These are phyloP conservation scores for Myriosclerotinia scirpicola DNA, from an alignment of 2,329 filamentous ascomycete species.

Conservation along the genomic window DNA sequence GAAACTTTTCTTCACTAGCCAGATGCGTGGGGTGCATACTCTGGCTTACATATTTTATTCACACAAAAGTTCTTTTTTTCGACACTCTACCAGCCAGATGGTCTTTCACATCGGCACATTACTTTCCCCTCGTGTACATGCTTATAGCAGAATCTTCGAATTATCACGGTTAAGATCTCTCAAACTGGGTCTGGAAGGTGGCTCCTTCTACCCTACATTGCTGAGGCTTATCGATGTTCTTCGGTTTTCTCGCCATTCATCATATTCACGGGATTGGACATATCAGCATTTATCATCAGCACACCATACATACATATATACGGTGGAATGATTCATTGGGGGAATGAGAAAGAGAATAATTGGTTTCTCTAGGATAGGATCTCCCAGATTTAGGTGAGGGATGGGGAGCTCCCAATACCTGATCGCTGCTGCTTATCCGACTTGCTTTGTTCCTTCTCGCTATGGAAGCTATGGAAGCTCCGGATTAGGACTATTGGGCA, in stretches of 20 bases:
- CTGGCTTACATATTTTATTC: not conserved
- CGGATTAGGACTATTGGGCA: not conserved
- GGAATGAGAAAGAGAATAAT: not conserved
- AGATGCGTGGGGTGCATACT: not conserved
- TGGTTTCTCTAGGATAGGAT: not conserved
- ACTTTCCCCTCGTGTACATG: slow-evolving; percentile 1
- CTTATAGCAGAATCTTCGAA: not conserved
- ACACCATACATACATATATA: not conserved
- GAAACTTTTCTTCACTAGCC: not conserved
- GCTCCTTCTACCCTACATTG: not conserved
- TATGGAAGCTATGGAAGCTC: not conserved
- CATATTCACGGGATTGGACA: not conserved
- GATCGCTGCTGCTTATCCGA: not conserved
- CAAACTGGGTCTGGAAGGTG: not conserved
- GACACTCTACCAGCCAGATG: not conserved
- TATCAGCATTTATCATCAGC: not conserved
- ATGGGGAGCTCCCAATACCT: not conserved
- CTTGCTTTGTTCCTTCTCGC: not conserved
- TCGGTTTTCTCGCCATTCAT: not conserved
- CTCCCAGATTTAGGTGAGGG: not conserved
- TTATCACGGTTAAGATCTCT: not conserved
- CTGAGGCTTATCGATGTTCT: not conserved
- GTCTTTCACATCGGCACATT: slow-evolving; percentile 5
- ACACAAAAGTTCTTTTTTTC: slow-evolving; percentile 1
- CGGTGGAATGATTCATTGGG: not conserved